phyloP scores from a whole-genome alignment of 805 yeast species.

The Jamesozyma hellenica region DNA sequence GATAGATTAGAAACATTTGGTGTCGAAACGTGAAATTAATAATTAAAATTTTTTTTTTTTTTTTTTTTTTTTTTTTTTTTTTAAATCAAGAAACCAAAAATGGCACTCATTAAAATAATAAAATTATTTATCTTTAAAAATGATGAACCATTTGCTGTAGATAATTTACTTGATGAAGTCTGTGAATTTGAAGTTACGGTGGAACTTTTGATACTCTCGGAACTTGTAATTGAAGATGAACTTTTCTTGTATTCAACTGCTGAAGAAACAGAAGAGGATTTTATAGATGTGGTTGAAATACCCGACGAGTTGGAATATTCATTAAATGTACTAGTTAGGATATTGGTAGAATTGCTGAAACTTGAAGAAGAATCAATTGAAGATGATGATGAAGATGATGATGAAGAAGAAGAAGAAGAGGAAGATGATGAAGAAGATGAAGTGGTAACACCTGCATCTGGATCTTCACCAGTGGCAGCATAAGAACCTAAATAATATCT shows the following conservation, averaged over 20 bases:
- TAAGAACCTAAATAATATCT: conserved; percentile 47
- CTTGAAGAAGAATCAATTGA: neutral
- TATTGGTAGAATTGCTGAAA: neutral
- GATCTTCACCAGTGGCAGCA: conserved; percentile 61
- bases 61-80: neutral
- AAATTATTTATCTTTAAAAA: neutral
- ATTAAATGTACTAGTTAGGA: neutral
- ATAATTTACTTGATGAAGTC: neutral
- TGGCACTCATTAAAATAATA: neutral
- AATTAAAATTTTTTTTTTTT: conserved; percentile 10
- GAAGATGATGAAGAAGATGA: conserved; percentile 4
- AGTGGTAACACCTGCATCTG: conserved; percentile 24
- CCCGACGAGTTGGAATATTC: neutral
- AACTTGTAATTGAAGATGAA: neutral
- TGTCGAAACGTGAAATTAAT: too few species aligned
- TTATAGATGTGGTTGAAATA: neutral
- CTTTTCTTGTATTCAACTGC: neutral
- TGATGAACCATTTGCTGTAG: neutral
- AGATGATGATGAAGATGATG: conserved; percentile 2
- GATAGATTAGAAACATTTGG: too few species aligned
- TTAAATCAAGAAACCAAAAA: neutral
- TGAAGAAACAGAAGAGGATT: neutral
- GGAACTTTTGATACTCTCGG: neutral
- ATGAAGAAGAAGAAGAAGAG: conserved; percentile 3
- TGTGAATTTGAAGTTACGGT: neutral